Conservation (phyloP, 345 rosid genomes). For the Gossypioides kirkii region DNA sequence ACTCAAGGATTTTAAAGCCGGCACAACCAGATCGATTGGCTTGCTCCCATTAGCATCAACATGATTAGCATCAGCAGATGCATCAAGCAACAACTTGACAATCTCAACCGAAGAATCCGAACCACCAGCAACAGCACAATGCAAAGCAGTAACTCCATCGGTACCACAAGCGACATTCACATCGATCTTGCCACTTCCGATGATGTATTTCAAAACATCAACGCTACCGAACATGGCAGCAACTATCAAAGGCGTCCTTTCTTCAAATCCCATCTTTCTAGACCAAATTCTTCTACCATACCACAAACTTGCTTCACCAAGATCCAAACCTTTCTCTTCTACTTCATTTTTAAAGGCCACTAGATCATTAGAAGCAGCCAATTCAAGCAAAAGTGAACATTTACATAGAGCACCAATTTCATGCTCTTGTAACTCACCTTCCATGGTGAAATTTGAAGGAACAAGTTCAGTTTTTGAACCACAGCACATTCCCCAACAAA, state of each 20-base stretch:
- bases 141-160: constrained; percentile 84
- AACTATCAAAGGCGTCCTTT: constrained; percentile 79
- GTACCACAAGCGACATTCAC: constrained; percentile 61
- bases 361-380: constrained; percentile 66
- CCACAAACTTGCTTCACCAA: constrained; percentile 61
- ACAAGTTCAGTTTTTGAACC: constrained; percentile 35
- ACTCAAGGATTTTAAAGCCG: constrained; percentile 28
- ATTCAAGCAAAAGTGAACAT: constrained; percentile 64
- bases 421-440: constrained; percentile 29
- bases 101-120: constrained; percentile 43
- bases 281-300: constrained; percentile 67
- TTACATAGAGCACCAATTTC: constrained; percentile 23
- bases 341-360: constrained; percentile 43
- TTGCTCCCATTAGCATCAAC: constrained; percentile 60
- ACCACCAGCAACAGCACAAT: constrained; percentile 85
- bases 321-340: constrained; percentile 40
- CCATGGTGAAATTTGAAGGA: constrained; percentile 39
- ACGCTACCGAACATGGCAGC: constrained; percentile 80
- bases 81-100: constrained; percentile 62
- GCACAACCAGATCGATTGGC: constrained; percentile 54
- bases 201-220: constrained; percentile 52
- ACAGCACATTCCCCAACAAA: constrained; percentile 37
- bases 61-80: constrained; percentile 50
- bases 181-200: constrained; percentile 41
- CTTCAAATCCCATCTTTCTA: constrained; percentile 78